Base-by-base conservation (phyloP, 2,329 filamentous ascomycete species). In the Dothistroma septosporum region DNA sequence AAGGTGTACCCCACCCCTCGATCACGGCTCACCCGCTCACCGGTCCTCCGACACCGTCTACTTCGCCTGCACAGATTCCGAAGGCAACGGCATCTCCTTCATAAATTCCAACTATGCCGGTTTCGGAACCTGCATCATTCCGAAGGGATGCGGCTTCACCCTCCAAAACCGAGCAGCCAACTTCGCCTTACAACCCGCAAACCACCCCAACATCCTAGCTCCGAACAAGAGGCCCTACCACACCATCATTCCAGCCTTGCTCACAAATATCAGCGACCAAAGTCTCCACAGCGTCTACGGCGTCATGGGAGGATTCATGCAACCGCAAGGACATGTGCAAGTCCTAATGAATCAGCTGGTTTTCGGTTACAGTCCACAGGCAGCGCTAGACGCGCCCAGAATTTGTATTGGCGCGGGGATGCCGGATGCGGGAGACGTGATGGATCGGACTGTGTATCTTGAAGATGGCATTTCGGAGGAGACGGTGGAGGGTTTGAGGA, bases 261-360 rank as follows among this genome's bases (percentile, higher is more conserved):
- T 93, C 19, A 97, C 94, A 0, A 91, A 94, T 67, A 74, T 85
- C 19, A 77, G 79, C 4, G 91, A 95, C 68, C 85, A 85, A 28
- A 87, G 84, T 53, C 77, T 97, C 59, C 90, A 96, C 74, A 89
- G 86, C 4, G 89, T 96, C 0, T 97, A 93, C 70, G 94, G 94
- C 57, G 93, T 97, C 62, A 97, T 97, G 94, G 94, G 94, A 56
- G 93, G 92, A 2, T 97, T 95, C 77, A 97, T 97, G 90, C 94
- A 99, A 77, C 94, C 94, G 0, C 94, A 97, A 76, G 94, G 93
- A 22, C 94, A 97, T 62, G 87, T 97, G 0, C 94, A 97, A 76
- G 92, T 96, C 0, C 78, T 99, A 10, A 80, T 97, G 1, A 96
- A 95, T 66, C 92, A 96, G 83, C 77, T 96, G 0, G 85, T 92